Evolutionary conservation across 164 flowering plant species (phyloP).

Genomic region (Echeveria elegans): DNA sequence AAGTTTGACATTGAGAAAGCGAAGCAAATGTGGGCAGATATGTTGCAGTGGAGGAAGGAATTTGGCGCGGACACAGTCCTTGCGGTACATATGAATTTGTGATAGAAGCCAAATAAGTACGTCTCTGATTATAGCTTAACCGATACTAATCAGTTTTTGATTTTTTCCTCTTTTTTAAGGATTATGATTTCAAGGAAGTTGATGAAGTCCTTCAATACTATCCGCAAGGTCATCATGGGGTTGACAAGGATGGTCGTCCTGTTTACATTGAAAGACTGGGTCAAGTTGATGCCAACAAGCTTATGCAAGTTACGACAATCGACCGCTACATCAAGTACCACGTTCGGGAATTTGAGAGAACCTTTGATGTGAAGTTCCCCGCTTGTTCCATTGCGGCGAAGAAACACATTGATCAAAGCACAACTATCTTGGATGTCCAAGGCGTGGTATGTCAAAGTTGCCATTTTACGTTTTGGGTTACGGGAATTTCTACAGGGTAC

Average conservation of each 20-base stretch:
- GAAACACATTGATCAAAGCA: constrained; percentile 11
- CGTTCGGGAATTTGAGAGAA: constrained; percentile 9
- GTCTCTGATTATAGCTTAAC: background rate
- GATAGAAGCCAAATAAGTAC: background rate
- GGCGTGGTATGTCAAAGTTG: constrained; percentile 3
- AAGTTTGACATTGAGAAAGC: constrained; percentile 8
- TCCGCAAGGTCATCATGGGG: constrained; percentile 10
- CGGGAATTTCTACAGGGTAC: background rate
- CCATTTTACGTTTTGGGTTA: background rate
- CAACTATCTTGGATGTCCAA: constrained; percentile 9
- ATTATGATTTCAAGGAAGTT: constrained; percentile 9
- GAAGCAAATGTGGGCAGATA: constrained; percentile 9
- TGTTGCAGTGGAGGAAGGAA: constrained; percentile 10
- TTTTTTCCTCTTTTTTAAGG: background rate
- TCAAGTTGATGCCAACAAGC: constrained; percentile 9
- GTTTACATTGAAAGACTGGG: constrained; percentile 9
- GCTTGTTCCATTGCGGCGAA: constrained; percentile 8
- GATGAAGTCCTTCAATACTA: constrained; percentile 12
- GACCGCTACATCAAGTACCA: constrained; percentile 7
- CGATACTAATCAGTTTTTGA: background rate
- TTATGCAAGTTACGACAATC: constrained; percentile 6
- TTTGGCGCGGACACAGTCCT: constrained; percentile 10
- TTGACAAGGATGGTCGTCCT: constrained; percentile 8
- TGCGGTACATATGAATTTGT: background rate
- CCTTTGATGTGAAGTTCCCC: constrained; percentile 7